These are phyloP conservation scores for Kurtzmaniella quercitrusa DNA, from an alignment of 1,139 yeast species.

Conservation along the genomic window DNA sequence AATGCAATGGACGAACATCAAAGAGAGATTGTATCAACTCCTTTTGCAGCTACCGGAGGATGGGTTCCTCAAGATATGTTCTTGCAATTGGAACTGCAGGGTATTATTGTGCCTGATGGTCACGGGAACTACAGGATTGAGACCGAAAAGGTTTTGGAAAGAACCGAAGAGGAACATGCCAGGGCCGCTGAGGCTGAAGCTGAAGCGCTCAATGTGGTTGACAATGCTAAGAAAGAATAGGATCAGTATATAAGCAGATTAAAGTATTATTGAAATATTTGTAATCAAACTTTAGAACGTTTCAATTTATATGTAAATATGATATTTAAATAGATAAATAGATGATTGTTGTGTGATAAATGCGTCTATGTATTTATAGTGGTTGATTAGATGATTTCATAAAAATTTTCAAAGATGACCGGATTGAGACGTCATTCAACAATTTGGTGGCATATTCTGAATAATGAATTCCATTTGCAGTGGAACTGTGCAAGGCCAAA, in stretches of 20 bases:
- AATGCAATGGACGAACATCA: constrained; percentile 63
- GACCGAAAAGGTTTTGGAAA: constrained; percentile 35
- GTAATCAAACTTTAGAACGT: background rate
- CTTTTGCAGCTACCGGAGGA: constrained; percentile 88
- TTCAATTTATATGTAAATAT: background rate
- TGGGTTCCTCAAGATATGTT: constrained; percentile 97
- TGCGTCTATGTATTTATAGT: background rate
- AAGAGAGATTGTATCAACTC: constrained; percentile 60
- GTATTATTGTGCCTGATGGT: constrained; percentile 45
- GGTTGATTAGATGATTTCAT: too few relatives aligned
- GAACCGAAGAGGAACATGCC: constrained; percentile 9
- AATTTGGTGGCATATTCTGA: too few relatives aligned
- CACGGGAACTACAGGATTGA: constrained; percentile 37
- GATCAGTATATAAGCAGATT: background rate
- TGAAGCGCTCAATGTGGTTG: background rate
- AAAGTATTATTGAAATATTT: background rate
- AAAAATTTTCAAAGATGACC: too few relatives aligned
- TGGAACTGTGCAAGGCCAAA: too few relatives aligned
- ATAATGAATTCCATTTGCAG: too few relatives aligned
- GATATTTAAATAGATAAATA: background rate
- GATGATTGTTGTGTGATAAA: background rate
- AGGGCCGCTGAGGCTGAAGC: constrained; percentile 3
- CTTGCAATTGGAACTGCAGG: constrained; percentile 61
- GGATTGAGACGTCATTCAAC: too few relatives aligned
- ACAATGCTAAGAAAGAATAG: background rate